These are phyloP conservation scores for Phytopythium litorale DNA, from an alignment of 352 stramenopile species.

Conservation along the genomic window DNA sequence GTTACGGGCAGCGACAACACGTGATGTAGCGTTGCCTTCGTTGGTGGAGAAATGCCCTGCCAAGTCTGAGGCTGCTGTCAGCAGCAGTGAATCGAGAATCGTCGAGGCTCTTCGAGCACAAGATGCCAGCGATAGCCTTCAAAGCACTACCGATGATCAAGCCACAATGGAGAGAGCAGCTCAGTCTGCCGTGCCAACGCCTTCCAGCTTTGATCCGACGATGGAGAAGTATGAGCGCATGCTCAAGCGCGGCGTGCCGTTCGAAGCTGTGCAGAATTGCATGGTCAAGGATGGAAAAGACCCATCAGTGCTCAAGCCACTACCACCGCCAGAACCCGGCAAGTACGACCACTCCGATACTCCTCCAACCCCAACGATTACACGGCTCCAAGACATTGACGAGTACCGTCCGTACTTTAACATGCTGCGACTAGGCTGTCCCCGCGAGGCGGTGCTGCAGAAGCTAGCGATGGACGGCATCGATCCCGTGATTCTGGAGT, in stretches of 20 bases:
- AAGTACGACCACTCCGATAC: neutral
- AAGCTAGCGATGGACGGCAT: slow-evolving; percentile 91
- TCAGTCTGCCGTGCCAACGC: neutral
- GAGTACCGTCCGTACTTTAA: slow-evolving; percentile 90
- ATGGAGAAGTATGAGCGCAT: slow-evolving; percentile 58
- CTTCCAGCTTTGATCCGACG: neutral
- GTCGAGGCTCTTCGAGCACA: neutral
- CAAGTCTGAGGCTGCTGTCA: neutral
- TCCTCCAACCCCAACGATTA: slow-evolving; percentile 3
- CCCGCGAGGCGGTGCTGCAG: slow-evolving; percentile 86
- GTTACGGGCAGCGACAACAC: slow-evolving; percentile 52
- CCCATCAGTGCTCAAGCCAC: slow-evolving; percentile 24
- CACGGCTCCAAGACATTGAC: slow-evolving; percentile 55
- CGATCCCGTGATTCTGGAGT: slow-evolving; percentile 59
- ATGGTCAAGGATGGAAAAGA: slow-evolving; percentile 67
- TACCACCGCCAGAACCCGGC: slow-evolving; percentile 5
- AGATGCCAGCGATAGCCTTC: neutral
- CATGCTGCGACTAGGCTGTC: slow-evolving; percentile 92
- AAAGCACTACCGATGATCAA: neutral
- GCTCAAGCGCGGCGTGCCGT: slow-evolving; percentile 64
- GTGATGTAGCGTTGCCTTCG: neutral
- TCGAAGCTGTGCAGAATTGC: slow-evolving; percentile 68
- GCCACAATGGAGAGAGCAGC: neutral
- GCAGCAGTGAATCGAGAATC: neutral
- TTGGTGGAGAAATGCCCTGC: neutral